These are phyloP conservation scores for Aristolochia californica DNA, from an alignment of 164 flowering plant genomes.

Conservation along the genomic window DNA sequence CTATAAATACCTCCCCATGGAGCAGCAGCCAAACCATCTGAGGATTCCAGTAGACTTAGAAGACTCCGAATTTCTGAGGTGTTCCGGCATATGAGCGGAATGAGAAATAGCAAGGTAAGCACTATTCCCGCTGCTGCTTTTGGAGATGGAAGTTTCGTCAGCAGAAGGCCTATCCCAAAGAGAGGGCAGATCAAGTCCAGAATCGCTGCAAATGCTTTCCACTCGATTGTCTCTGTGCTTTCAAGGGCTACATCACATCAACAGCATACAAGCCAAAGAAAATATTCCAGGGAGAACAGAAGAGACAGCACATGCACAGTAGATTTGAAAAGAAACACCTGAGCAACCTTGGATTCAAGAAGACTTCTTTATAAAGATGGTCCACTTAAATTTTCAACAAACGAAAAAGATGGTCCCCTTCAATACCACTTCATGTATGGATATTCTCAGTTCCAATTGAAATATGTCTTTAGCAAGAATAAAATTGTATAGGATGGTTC, in stretches of 20 bases:
- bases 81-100: constrained; percentile 6
- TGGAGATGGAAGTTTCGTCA: constrained; percentile 4
- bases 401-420: no score
- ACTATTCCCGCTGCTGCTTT: constrained; percentile 13
- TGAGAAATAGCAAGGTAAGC: constrained; percentile 25
- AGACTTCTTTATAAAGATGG: no score
- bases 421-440: no score
- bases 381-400: no score
- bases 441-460: neutral
- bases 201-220: constrained; percentile 42
- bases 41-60: neutral
- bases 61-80: neutral
- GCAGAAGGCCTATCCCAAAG: constrained; percentile 30
- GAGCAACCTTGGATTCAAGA: no score
- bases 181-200: constrained; percentile 51
- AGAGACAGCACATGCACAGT: neutral
- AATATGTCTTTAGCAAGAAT: neutral
- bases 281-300: constrained; percentile 7
- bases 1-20: no score
- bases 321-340: no score
- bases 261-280: constrained; percentile 3
- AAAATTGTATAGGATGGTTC: neutral
- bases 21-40: no score
- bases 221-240: constrained; percentile 29
- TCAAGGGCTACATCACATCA: constrained; percentile 23